phyloP scores from a whole-genome alignment of 2,329 filamentous ascomycete genomes.

The Diaporthe vexans region DNA sequence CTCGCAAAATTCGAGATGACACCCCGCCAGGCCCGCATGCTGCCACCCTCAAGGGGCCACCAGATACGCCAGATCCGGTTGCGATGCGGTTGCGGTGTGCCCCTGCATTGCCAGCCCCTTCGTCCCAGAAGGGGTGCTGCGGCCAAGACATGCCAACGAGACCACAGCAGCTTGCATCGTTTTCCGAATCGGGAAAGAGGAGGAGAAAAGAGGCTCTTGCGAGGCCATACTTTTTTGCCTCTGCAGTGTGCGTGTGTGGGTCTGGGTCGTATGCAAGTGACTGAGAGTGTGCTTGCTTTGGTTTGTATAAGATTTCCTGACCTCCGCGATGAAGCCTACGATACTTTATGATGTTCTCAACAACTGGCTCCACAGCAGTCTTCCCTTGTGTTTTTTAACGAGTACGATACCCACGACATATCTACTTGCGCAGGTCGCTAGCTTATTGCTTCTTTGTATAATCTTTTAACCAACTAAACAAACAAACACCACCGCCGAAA shows the following conservation, averaged over 20 bases:
- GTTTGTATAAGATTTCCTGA: slow-evolving; percentile 18
- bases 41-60: neutral
- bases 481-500: neutral
- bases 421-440: slow-evolving; percentile 31
- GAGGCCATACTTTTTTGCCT: neutral
- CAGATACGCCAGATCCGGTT: slow-evolving; percentile 4
- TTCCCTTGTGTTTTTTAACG: neutral
- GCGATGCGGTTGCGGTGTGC: neutral
- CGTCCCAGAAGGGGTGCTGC: slow-evolving; percentile 13
- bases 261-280: neutral
- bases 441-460: neutral
- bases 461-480: neutral
- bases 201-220: slow-evolving; percentile 31
- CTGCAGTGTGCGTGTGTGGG: neutral
- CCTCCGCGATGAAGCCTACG: slow-evolving; percentile 11
- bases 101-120: slow-evolving; percentile 9
- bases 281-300: neutral
- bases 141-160: slow-evolving; percentile 25
- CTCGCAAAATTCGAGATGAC: slow-evolving; percentile 14
- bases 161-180: slow-evolving; percentile 2
- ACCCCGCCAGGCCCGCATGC: slow-evolving; percentile 9
- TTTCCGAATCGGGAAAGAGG: slow-evolving; percentile 30
- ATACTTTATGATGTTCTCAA: neutral
- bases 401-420: slow-evolving; percentile 23
- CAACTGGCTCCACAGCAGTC: neutral